Evolutionary conservation across 2,329 filamentous ascomycete genomes (phyloP).

Genomic region (Podosphaera fusca): DNA sequence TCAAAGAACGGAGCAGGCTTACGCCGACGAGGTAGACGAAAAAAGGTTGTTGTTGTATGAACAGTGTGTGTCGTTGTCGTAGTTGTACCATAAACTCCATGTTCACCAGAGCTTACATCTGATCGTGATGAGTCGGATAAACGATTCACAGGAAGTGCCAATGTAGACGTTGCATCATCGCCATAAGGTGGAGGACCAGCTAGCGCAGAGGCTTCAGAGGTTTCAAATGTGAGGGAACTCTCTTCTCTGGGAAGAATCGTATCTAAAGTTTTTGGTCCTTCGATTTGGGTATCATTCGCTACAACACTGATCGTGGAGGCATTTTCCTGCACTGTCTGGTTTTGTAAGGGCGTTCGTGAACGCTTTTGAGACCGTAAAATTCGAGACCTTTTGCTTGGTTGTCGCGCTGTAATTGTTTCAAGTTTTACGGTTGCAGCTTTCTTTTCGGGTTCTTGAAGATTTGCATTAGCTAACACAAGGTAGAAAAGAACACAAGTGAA

Average conservation of each 20-base stretch:
- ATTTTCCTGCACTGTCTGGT: too few species aligned
- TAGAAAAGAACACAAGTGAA: constrained; percentile 6
- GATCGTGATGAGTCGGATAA: constrained; percentile 77
- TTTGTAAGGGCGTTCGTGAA: constrained; percentile 15
- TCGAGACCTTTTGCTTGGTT: constrained; percentile 28
- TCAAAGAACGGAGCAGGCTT: constrained; percentile 62
- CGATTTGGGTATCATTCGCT: too few species aligned
- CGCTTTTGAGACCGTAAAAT: constrained; percentile 27
- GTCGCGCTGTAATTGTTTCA: constrained; percentile 24
- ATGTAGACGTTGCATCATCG: constrained; percentile 34
- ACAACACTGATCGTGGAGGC: too few species aligned
- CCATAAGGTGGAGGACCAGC: constrained; percentile 32
- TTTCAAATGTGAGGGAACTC: background rate
- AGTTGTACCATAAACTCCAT: constrained; percentile 31
- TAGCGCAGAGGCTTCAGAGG: constrained; percentile 13
- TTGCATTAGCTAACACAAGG: background rate
- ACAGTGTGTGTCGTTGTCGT: constrained; percentile 40
- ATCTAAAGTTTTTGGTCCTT: background rate
- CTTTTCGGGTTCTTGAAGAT: constrained; percentile 38
- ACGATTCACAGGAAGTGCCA: constrained; percentile 40
- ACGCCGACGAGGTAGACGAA: constrained; percentile 57
- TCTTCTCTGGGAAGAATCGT: background rate
- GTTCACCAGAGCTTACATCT: constrained; percentile 57
- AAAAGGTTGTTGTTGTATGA: constrained; percentile 48
- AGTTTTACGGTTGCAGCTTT: constrained; percentile 80